These are phyloP conservation scores for Elaphomyces granulatus DNA, from an alignment of 495 filamentous ascomycete genomes.

Conservation along the genomic window DNA sequence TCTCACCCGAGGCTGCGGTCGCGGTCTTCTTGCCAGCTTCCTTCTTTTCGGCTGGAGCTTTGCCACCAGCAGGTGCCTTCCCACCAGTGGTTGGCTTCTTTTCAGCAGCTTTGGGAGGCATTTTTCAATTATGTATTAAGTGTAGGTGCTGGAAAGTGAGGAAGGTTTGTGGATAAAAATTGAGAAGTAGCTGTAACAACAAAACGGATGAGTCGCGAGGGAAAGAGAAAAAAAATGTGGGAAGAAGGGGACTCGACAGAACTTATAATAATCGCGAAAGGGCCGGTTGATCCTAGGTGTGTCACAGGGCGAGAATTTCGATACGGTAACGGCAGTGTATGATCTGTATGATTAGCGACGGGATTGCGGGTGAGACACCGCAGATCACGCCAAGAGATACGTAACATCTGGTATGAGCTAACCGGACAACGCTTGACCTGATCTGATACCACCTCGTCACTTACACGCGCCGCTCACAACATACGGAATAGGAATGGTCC, in stretches of 20 bases:
- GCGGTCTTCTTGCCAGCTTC: conserved; percentile 98
- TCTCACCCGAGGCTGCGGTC: conserved; percentile 75
- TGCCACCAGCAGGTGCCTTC: conserved; percentile 85
- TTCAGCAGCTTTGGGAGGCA: conserved; percentile 87
- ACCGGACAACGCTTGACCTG: conserved; percentile 19
- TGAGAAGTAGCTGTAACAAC: conserved; percentile 20
- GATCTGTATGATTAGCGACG: conserved; percentile 36
- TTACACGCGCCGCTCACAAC: conserved; percentile 8
- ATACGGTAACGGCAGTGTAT: conserved; percentile 31
- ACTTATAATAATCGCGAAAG: too few species aligned
- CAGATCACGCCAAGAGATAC: conserved; percentile 12
- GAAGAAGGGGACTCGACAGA: conserved; percentile 31
- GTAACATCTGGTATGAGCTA: conserved; percentile 11
- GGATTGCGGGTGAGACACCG: conserved; percentile 15
- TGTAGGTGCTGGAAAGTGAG: conserved; percentile 28
- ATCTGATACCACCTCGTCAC: conserved; percentile 14
- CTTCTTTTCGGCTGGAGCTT: conserved; percentile 93
- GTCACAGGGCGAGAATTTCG: conserved; percentile 36
- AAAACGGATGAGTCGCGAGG: conserved; percentile 22
- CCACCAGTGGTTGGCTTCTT: conserved; percentile 95
- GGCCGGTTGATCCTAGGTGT: conserved; percentile 30
- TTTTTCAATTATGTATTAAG: too few species aligned
- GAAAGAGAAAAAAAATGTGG: conserved; percentile 23
- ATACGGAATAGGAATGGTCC: too few species aligned
- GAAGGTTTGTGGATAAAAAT: conserved; percentile 12